Conservation (phyloP, 2,329 filamentous ascomycete species). For the Lithohypha guttulata region DNA sequence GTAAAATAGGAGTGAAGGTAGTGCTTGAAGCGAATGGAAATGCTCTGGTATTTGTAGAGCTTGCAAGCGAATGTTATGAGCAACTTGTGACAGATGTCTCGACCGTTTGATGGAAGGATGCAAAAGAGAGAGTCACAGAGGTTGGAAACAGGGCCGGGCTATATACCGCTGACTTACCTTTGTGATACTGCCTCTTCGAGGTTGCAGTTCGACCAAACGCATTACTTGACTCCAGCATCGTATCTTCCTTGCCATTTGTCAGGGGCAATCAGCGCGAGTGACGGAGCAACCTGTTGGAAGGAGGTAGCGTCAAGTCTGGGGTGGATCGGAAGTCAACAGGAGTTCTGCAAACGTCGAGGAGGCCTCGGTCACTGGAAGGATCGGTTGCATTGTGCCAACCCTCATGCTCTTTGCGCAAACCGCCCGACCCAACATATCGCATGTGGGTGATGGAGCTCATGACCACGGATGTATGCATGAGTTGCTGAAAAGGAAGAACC, state of each 20-base stretch:
- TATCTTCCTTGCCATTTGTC: slow-evolving; percentile 2
- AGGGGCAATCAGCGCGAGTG: slow-evolving; percentile 7
- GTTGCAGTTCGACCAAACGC: slow-evolving; percentile 8
- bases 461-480: neutral
- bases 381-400: slow-evolving; percentile 8
- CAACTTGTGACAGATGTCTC: neutral
- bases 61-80: slow-evolving; percentile 7
- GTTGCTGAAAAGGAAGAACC: slow-evolving; percentile 1
- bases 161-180: slow-evolving; percentile 8
- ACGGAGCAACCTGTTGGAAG: slow-evolving; percentile 4
- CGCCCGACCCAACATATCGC: neutral
- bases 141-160: slow-evolving; percentile 7
- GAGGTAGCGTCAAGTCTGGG: slow-evolving; percentile 7
- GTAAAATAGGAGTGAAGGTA: neutral
- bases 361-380: neutral
- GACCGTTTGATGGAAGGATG: neutral
- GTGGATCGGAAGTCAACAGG: slow-evolving; percentile 8
- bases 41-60: slow-evolving; percentile 9
- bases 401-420: neutral
- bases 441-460: slow-evolving; percentile 4
- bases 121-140: neutral
- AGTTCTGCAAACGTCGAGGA: neutral
- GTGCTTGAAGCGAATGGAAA: slow-evolving; percentile 7
- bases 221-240: slow-evolving; percentile 3
- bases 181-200: slow-evolving; percentile 6